phyloP scores from a whole-genome alignment of 2,329 filamentous ascomycete genomes.

The Fusarium sp. region DNA sequence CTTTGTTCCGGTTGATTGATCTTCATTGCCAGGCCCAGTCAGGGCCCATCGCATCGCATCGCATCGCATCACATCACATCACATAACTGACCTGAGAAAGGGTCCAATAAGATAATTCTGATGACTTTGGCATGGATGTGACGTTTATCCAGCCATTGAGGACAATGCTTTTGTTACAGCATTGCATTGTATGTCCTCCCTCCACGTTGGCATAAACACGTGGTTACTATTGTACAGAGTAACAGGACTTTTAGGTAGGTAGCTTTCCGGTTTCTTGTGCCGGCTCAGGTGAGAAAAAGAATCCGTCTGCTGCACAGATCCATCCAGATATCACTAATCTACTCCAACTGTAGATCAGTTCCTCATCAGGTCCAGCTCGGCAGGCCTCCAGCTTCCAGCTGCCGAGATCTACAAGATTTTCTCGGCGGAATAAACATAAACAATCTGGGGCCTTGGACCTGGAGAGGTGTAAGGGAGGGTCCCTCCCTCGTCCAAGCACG shows the following conservation, averaged over 20 bases:
- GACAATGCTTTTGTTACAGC: background rate
- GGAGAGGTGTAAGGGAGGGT: slow-evolving; percentile 1
- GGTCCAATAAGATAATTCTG: slow-evolving; percentile 17
- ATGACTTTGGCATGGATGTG: slow-evolving; percentile 2
- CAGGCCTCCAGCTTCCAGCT: slow-evolving; percentile 26
- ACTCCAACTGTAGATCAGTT: slow-evolving; percentile 31
- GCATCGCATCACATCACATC: background rate
- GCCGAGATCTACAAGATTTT: slow-evolving; percentile 35
- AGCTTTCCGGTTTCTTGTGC: slow-evolving; percentile 15
- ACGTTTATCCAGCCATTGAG: background rate
- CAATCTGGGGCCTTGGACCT: slow-evolving; percentile 25
- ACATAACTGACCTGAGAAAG: background rate
- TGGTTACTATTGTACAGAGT: slow-evolving; percentile 17
- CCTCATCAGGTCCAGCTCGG: slow-evolving; percentile 23
- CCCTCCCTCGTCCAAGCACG: background rate
- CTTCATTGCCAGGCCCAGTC: background rate
- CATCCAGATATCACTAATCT: slow-evolving; percentile 18
- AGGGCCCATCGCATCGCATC: background rate
- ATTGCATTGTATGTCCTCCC: background rate
- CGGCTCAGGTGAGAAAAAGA: background rate
- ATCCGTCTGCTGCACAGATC: slow-evolving; percentile 27
- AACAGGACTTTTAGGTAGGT: background rate
- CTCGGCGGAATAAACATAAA: slow-evolving; percentile 24
- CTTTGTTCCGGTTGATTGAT: slow-evolving; percentile 15
- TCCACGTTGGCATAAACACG: slow-evolving; percentile 12